These are phyloP conservation scores for Scedosporium apiospermum DNA, from an alignment of 2,329 filamentous ascomycete genomes.

Conservation along the genomic window DNA sequence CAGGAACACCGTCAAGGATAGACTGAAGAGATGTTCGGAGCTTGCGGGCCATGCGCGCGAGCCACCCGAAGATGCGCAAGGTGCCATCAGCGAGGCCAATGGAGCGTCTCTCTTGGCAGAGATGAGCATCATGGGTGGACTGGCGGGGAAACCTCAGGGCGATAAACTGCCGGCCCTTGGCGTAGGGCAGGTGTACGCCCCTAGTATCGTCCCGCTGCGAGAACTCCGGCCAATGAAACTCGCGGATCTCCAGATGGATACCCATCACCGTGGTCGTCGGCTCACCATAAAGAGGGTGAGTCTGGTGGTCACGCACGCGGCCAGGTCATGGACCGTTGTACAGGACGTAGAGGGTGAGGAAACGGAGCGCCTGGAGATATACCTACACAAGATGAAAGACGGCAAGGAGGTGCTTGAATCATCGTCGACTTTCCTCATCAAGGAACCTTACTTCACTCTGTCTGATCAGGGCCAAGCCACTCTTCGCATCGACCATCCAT, in stretches of 20 bases:
- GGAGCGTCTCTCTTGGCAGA: constrained; percentile 22
- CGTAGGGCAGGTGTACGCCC: constrained; percentile 17
- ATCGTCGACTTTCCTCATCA: constrained; percentile 27
- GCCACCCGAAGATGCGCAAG: constrained; percentile 10
- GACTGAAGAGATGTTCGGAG: constrained; percentile 13
- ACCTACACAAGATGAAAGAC: constrained; percentile 23
- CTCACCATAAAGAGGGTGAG: constrained; percentile 18
- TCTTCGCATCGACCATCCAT: constrained; percentile 26
- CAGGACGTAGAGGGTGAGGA: constrained; percentile 15
- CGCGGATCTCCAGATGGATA: constrained; percentile 17
- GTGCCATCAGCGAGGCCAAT: constrained; percentile 16
- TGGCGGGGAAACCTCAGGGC: constrained; percentile 8
- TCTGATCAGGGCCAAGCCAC: constrained; percentile 27
- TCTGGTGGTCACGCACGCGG: constrained; percentile 14
- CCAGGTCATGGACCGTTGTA: constrained; percentile 21
- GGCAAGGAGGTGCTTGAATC: constrained; percentile 23
- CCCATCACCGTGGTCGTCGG: constrained; percentile 18
- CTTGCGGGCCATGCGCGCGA: constrained; percentile 13
- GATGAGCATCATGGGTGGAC: constrained; percentile 14
- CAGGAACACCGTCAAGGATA: constrained; percentile 13
- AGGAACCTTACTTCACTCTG: constrained; percentile 39
- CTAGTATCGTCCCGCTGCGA: constrained; percentile 12
- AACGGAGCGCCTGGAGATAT: constrained; percentile 19
- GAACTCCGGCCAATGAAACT: constrained; percentile 17
- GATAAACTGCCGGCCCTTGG: constrained; percentile 19